Base-by-base conservation (phyloP, 805 yeast species). In the Starmerella potacharoeniae region DNA sequence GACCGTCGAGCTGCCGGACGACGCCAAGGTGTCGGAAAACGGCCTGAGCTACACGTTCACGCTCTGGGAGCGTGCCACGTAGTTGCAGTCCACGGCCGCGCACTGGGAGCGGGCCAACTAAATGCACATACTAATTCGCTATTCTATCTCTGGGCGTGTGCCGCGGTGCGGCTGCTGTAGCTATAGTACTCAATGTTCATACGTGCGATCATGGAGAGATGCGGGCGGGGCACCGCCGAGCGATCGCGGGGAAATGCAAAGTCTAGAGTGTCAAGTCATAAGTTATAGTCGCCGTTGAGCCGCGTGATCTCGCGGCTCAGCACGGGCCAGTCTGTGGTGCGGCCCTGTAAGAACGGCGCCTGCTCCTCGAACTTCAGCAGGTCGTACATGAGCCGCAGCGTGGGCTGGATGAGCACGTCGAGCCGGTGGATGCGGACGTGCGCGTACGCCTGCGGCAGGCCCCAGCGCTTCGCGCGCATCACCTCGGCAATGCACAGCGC, bases 401-500 rank as follows among this genome's bases (percentile, higher is more conserved):
- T 91, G 13, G 97, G 97, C 69, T 91, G 97, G 59, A 91, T 91
- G 35, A 91, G 87, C 56, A 91, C 90, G 68, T 91, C 91, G 64
- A 91, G 75, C 52, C 97, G 74, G 51, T 96, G 74, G 4, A 88
- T 96, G 43, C 97, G 75, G n/a, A 89, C 96, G 69, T 75, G 88
- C 44, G 90, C 69, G 64, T 90, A 91, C 0, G 97, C 96, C 35
- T 82, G 73, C 2, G 93, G 82, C 33, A 91, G 71, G 44, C 80
- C 78, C 53, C 87, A 71, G 14, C 78, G 70, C 52, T 85, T 69
- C 42, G 95, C 71, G 61, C 80, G 78, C 96, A 91, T 90, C 40
- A 87, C 91, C 66, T 89, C 97, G 1, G 96, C 96, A 61, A 91
- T 91, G 62, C 95, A 91, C 10, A 91, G 95, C 0, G 97, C 87